A percentile compares a stretch with the other conserved stretches of the same genome.
These are phyloP conservation scores for Penicillium goetzii DNA, from an alignment of 495 filamentous ascomycete species.

Conservation along the genomic window DNA sequence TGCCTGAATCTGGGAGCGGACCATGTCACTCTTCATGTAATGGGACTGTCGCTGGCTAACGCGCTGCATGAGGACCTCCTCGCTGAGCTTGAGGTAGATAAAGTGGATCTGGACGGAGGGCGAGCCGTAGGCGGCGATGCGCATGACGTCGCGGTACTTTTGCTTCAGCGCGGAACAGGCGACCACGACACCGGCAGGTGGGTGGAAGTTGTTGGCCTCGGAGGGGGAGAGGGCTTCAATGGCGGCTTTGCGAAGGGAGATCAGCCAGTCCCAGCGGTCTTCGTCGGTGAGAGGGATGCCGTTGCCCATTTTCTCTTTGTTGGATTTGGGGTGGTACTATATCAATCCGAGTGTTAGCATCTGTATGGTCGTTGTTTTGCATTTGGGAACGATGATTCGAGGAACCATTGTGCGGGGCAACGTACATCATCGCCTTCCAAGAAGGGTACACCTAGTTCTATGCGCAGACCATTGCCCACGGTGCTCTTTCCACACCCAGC, in stretches of 20 bases:
- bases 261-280: slow-evolving; percentile 99
- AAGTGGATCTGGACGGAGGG: slow-evolving; percentile 85
- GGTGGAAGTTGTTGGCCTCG: slow-evolving; percentile 44
- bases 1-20: slow-evolving; percentile 85
- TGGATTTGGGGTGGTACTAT: slow-evolving; percentile 82
- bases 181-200: slow-evolving; percentile 79
- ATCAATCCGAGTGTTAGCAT: slow-evolving; percentile 10
- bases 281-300: slow-evolving; percentile 89
- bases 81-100: slow-evolving; percentile 81
- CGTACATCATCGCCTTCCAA: slow-evolving; percentile 96
- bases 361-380: slow-evolving; percentile 7
- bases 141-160: slow-evolving; percentile 97
- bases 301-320: slow-evolving; percentile 91
- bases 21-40: slow-evolving; percentile 98
- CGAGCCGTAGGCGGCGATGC: slow-evolving; percentile 79
- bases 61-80: slow-evolving; percentile 72
- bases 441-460: slow-evolving; percentile 73
- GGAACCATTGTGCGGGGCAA: slow-evolving; percentile 17
- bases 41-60: slow-evolving; percentile 77
- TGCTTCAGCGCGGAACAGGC: slow-evolving; percentile 96
- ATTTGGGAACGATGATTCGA: neutral
- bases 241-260: slow-evolving; percentile 80
- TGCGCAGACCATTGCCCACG: slow-evolving; percentile 77
- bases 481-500: slow-evolving; percentile 97
- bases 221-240: slow-evolving; percentile 63